phyloP scores from a whole-genome alignment of 75 land plant genomes.

The Cryptomeria japonica region DNA sequence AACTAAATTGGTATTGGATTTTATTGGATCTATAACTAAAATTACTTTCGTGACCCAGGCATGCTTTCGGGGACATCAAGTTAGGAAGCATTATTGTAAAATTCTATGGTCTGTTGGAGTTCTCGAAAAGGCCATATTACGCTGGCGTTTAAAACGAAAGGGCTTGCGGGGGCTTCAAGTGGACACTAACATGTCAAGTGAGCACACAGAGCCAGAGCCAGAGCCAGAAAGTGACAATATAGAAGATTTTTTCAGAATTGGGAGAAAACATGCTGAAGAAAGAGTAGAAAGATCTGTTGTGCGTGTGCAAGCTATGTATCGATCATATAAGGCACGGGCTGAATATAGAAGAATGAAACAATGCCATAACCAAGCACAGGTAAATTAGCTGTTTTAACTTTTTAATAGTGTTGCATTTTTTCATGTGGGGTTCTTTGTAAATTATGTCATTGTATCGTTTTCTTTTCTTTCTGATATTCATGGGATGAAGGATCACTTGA shows the following conservation, averaged over 20 bases:
- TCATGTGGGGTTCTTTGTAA: background rate
- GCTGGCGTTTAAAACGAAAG: constrained; percentile 72
- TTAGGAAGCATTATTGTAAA: constrained; percentile 64
- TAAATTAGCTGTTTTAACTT: background rate
- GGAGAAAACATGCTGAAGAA: constrained; percentile 70
- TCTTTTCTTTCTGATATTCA: background rate
- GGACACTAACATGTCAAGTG: constrained; percentile 9
- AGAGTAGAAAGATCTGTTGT: constrained; percentile 61
- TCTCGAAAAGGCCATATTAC: constrained; percentile 79
- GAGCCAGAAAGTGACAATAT: constrained; percentile 30
- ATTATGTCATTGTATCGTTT: background rate
- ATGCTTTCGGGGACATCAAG: constrained; percentile 59
- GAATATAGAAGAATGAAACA: constrained; percentile 67
- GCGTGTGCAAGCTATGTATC: constrained; percentile 76
- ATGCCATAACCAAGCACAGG: constrained; percentile 18
- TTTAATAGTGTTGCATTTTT: background rate
- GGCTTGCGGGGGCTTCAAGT: constrained; percentile 77
- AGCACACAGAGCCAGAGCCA: background rate
- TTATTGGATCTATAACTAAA: background rate
- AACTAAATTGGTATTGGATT: constrained; percentile 1
- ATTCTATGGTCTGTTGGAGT: constrained; percentile 88
- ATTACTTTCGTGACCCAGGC: constrained; percentile 36
- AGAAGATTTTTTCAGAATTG: constrained; percentile 60
- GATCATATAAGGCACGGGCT: constrained; percentile 62
- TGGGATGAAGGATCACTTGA: background rate